Evolutionary conservation across 768 basidiomycete species (phyloP), one percentile per base, ranked within the genome.

Genomic region (Podaxis mareebaensis): DNA sequence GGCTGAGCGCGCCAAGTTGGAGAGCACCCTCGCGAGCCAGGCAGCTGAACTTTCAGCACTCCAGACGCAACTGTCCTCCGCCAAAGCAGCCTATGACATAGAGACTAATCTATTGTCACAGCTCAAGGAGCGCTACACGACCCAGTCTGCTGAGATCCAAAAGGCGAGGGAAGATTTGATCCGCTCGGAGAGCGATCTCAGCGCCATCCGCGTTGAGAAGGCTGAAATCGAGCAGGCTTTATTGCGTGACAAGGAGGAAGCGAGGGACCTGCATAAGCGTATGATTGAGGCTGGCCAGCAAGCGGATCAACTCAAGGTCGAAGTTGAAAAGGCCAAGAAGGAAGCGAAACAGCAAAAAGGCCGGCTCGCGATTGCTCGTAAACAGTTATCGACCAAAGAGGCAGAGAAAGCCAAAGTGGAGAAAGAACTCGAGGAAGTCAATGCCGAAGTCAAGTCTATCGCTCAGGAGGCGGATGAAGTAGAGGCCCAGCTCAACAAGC

Each of bases 331-430:
- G 77, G 74, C 84, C 44, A 95, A 88, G 79, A 99, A 93, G 76
- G 96, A 98, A 57, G 94, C 92, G 1, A 91, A 96, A 73, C 94
- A 97, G 71, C 96, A 98, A 78, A 98, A 94, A 73, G 97, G 97
- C 10, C 81, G 96, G 66, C 82, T 96, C 24, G 95, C 95, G 4
- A 96, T 99, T 72, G 92, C 93, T 4, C 90, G 90, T 79, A 99
- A 99, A 74, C 97, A 99, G 77, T 79, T 99, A 28, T 84, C 84
- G 26, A 86, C 91, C 4, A 90, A 93, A 65, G 96, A 99, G 73
- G 79, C 83, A 0, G 92, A 93, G 69, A 85, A 83, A 61, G 84
- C 82, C 13, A 91, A 86, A 73, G 80, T 79, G 10, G 84, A 89
- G 68, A 86, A 86, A 70, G 94, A 95, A 67, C 76, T 92, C 8